Conservation (phyloP, 2,329 filamentous ascomycete species). For the Tolypocladium tundrense region DNA sequence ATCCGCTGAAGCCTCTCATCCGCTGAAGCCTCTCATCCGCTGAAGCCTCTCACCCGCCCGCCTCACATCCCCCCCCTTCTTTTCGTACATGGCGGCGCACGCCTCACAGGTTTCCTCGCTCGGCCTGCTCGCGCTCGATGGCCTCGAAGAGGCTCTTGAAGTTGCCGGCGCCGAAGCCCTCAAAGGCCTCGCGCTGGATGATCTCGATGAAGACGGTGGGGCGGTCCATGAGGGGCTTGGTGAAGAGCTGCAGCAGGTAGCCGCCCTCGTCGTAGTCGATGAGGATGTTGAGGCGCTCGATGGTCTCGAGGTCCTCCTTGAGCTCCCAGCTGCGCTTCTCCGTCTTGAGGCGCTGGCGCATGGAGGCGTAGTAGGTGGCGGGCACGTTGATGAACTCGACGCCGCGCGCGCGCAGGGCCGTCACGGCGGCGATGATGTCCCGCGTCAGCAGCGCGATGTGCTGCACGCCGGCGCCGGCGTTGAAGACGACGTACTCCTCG, state of each 20-base stretch:
- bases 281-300: conserved; percentile 72
- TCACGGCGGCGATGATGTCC: conserved; percentile 70
- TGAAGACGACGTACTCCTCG: conserved; percentile 86
- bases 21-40: too few relatives aligned
- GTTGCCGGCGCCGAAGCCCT: conserved; percentile 88
- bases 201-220: conserved; percentile 96
- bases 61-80: neutral
- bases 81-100: neutral
- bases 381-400: conserved; percentile 92
- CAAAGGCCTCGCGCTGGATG: conserved; percentile 83
- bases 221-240: conserved; percentile 84
- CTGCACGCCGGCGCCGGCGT: conserved; percentile 81
- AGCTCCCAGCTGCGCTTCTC: conserved; percentile 52
- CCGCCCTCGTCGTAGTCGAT: conserved; percentile 93
- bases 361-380: conserved; percentile 70
- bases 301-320: conserved; percentile 67
- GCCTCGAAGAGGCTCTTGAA: conserved; percentile 94
- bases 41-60: neutral
- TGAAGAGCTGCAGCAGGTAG: conserved; percentile 69
- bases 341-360: conserved; percentile 62
- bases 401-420: conserved; percentile 71
- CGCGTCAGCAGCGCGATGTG: conserved; percentile 80
- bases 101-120: conserved; percentile 65
- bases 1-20: neutral
- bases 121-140: conserved; percentile 84